Evolutionary conservation across 148 eudicot genomes (phyloP).

Genomic region (Rhododendron mucronatum): DNA sequence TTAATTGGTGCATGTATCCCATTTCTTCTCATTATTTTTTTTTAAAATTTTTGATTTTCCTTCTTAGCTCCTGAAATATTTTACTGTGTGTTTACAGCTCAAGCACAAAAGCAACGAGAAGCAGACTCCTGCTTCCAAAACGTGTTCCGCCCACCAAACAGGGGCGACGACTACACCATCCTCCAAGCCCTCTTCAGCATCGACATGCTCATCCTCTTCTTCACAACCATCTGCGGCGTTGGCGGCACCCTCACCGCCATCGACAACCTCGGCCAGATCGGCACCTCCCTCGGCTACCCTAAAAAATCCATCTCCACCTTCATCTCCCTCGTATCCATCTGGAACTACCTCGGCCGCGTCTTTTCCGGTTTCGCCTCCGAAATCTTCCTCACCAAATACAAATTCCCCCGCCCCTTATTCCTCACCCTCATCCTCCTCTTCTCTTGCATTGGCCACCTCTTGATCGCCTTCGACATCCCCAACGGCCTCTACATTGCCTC

Average conservation of each 20-base stretch:
- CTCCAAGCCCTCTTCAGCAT: constrained; percentile 47
- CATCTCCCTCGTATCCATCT: constrained; percentile 28
- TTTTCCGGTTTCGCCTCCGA: constrained; percentile 34
- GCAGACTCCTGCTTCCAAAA: constrained; percentile 25
- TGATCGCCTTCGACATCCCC: constrained; percentile 29
- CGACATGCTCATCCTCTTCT: constrained; percentile 40
- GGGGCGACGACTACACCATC: constrained; percentile 47
- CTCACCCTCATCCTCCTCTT: constrained; percentile 26
- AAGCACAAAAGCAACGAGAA: neutral
- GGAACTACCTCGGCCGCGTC: constrained; percentile 38
- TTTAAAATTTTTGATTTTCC: neutral
- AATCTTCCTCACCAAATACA: constrained; percentile 24
- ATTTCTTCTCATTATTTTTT: neutral
- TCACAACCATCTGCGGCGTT: constrained; percentile 34
- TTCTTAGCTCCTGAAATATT: neutral
- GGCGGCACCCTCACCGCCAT: constrained; percentile 43
- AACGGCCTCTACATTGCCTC: constrained; percentile 35
- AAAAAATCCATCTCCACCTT: constrained; percentile 22
- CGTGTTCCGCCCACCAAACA: constrained; percentile 28
- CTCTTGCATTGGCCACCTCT: constrained; percentile 30
- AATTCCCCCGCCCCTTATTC: constrained; percentile 28
- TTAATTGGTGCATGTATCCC: neutral
- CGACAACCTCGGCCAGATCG: constrained; percentile 41
- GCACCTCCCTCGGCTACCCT: constrained; percentile 29
- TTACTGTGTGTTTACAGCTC: neutral